Evolutionary conservation across 805 yeast genomes (phyloP).

Genomic region (Myxozyma sirexii): DNA sequence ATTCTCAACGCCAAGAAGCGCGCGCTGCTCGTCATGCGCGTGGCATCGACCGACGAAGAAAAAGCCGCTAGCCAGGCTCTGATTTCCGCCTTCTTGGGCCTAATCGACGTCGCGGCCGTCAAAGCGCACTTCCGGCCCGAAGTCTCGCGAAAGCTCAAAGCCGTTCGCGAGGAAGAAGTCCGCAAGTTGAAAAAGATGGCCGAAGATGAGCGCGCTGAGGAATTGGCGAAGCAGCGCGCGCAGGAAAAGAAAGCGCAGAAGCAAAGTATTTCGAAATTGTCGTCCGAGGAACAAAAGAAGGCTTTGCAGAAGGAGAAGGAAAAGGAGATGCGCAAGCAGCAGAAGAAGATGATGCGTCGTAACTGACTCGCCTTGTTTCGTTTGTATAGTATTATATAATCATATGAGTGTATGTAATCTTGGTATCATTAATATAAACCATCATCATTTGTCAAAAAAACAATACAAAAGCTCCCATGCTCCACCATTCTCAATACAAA

Average conservation of each 20-base stretch:
- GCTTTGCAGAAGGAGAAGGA: slow-evolving; percentile 76
- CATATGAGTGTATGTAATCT: neutral
- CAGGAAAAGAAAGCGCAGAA: slow-evolving; percentile 57
- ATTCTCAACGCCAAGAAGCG: slow-evolving; percentile 57
- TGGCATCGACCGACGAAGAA: slow-evolving; percentile 56
- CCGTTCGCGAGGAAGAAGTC: slow-evolving; percentile 74
- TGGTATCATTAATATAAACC: neutral
- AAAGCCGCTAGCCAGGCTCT: slow-evolving; percentile 53
- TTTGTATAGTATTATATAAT: neutral
- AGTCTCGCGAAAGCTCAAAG: slow-evolving; percentile 71
- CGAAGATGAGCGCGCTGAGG: slow-evolving; percentile 63
- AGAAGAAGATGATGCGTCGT: slow-evolving; percentile 56
- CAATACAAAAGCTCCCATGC: neutral
- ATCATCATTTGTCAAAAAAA: neutral
- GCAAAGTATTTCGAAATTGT: slow-evolving; percentile 49
- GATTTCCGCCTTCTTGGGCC: slow-evolving; percentile 57
- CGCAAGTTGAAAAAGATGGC: slow-evolving; percentile 68
- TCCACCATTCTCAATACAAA: neutral
- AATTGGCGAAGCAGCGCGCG: slow-evolving; percentile 67
- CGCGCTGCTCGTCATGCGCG: slow-evolving; percentile 56
- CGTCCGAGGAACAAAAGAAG: slow-evolving; percentile 79
- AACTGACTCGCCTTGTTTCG: neutral
- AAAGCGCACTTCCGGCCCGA: slow-evolving; percentile 69
- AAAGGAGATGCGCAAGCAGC: slow-evolving; percentile 75
- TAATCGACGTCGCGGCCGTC: slow-evolving; percentile 61